phyloP scores from a whole-genome alignment of 495 filamentous ascomycete genomes.

The Hypoxylon lienhwacheense region DNA sequence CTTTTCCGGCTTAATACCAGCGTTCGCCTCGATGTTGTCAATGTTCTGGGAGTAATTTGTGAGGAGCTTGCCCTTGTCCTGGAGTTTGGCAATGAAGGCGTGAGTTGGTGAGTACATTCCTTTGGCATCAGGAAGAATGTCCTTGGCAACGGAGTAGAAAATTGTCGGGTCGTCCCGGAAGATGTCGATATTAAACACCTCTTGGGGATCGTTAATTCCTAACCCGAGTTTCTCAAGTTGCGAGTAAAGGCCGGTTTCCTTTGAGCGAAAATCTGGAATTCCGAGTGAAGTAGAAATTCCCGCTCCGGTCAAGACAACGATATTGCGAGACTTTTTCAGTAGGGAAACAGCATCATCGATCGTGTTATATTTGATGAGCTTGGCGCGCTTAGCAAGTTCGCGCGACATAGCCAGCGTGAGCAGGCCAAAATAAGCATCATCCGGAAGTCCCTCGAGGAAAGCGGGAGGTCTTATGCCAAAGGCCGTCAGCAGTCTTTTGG shows the following conservation, averaged over 20 bases:
- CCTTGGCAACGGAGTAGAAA: conserved; percentile 90
- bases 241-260: conserved; percentile 84
- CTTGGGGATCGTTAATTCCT: conserved; percentile 79
- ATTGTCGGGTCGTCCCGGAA: conserved; percentile 86
- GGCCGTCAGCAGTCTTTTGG: conserved; percentile 86
- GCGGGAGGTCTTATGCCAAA: conserved; percentile 79
- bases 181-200: conserved; percentile 87
- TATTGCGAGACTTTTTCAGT: conserved; percentile 72
- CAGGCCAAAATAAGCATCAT: conserved; percentile 73
- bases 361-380: conserved; percentile 79
- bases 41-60: conserved; percentile 99
- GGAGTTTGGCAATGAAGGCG: conserved; percentile 91
- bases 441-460: conserved; percentile 73
- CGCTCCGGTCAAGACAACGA: conserved; percentile 92
- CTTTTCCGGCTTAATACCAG: conserved; percentile 79
- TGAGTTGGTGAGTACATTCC: conserved; percentile 84
- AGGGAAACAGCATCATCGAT: conserved; percentile 84
- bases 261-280: conserved; percentile 86
- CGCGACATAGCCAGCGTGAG: conserved; percentile 75
- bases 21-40: conserved; percentile 90
- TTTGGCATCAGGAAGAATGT: conserved; percentile 76
- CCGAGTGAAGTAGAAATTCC: conserved; percentile 90
- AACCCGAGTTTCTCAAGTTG: conserved; percentile 68
- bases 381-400: conserved; percentile 80
- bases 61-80: conserved; percentile 84